Evolutionary conservation across 495 filamentous ascomycete species (phyloP).

Genomic region (Podospora didyma): DNA sequence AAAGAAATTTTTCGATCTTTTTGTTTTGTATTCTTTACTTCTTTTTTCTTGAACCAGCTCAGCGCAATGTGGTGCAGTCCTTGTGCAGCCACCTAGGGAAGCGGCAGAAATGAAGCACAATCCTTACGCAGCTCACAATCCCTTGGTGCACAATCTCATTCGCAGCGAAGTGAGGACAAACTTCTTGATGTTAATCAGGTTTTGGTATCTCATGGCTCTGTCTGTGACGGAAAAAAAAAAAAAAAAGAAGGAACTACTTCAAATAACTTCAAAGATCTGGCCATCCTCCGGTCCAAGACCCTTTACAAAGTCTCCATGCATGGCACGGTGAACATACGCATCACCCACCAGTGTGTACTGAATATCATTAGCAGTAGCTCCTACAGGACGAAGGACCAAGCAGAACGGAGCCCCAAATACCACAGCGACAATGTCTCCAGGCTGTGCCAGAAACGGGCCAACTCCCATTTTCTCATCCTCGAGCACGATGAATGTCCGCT

Average conservation of each 20-base stretch:
- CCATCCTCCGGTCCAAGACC: not conserved
- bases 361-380: no score
- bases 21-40: not conserved
- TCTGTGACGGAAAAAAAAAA: no score
- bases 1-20: slow-evolving; percentile 29
- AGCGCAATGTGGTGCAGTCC: no score
- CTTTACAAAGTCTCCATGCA: not conserved
- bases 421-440: not conserved
- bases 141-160: no score
- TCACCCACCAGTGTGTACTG: not conserved
- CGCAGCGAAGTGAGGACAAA: no score
- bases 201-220: no score
- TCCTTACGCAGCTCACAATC: no score
- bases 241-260: not conserved
- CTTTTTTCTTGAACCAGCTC: not conserved
- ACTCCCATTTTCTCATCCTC: not conserved
- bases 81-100: no score
- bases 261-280: slow-evolving; percentile 1
- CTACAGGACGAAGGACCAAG: not conserved
- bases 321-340: not conserved
- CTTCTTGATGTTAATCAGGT: no score
- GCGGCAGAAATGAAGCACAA: no score
- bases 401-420: not conserved
- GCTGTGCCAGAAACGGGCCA: not conserved
- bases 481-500: not conserved